These are phyloP conservation scores for Prunella vulgaris DNA, from an alignment of 257 asterid genomes.

Conservation along the genomic window DNA sequence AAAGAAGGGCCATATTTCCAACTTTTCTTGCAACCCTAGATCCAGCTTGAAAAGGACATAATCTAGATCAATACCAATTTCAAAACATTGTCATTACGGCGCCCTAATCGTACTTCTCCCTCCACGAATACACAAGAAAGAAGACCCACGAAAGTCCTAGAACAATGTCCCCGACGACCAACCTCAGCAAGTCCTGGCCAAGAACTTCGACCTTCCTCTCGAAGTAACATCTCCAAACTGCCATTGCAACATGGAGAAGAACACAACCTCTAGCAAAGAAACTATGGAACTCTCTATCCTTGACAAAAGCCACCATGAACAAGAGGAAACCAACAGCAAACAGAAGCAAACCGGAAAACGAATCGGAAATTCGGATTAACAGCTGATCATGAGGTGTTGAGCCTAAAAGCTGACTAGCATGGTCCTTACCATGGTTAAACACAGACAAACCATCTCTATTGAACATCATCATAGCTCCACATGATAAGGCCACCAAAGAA, in stretches of 20 bases:
- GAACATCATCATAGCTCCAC: slow-evolving; percentile 89
- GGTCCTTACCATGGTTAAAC: slow-evolving; percentile 84
- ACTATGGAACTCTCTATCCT: slow-evolving; percentile 74
- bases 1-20: slow-evolving; percentile 17
- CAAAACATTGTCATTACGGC: neutral
- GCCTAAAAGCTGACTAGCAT: slow-evolving; percentile 73
- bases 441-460: slow-evolving; percentile 54
- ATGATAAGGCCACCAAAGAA: slow-evolving; percentile 65
- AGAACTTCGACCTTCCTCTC: slow-evolving; percentile 83
- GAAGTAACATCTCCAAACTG: slow-evolving; percentile 78
- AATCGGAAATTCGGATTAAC: slow-evolving; percentile 78
- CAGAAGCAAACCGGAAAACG: slow-evolving; percentile 81
- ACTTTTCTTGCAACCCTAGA: slow-evolving; percentile 6
- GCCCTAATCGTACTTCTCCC: slow-evolving; percentile 75
- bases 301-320: slow-evolving; percentile 95
- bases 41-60: neutral
- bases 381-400: slow-evolving; percentile 90
- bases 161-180: slow-evolving; percentile 68
- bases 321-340: slow-evolving; percentile 70
- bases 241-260: slow-evolving; percentile 76
- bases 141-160: slow-evolving; percentile 82
- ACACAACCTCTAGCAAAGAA: slow-evolving; percentile 81
- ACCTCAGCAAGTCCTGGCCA: slow-evolving; percentile 82
- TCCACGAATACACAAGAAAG: slow-evolving; percentile 79
- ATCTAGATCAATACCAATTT: slow-evolving; percentile 7